Evolutionary conservation across 2,329 filamentous ascomycete genomes (phyloP), one percentile per base, ranked within the genome.

Genomic region (Furcasterigmium furcatum): DNA sequence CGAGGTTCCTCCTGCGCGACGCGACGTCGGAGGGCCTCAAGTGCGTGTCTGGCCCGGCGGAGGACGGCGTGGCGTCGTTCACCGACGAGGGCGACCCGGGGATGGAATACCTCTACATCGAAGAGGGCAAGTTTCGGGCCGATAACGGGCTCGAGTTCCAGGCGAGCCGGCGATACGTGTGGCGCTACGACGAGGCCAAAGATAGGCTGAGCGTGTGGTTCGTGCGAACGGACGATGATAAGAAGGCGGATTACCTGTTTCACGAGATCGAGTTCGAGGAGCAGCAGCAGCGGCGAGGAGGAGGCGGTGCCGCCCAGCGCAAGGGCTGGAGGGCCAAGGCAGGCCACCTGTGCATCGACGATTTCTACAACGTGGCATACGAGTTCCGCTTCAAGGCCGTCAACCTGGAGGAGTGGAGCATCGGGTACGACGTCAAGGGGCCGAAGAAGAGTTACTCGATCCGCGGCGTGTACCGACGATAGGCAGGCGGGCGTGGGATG

Each of bases 141-240:
- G 66, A 74, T 2, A 72, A 70, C 22, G 79, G 79, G 0, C 65
- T 81, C 39, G 66, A 68, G 1, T 85, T 88, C 62, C 72, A 69
- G 14, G 84, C 83, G 0, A 81, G 73, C 10, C 70, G 83, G 19
- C 77, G 86, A 10, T 91, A 91, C 55, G 73, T 88, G 2, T 91
- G 87, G 72, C 78, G 87, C 0, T 91, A 90, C 55, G 71, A 80
- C 38, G 82, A 85, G 51, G 55, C 46, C 9, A 67, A 58, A 2
- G 85, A 90, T 55, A 63, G 61, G 22, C 67, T 91, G 19, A 86
- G 80, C 48, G 82, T 87, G 1, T 91, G 87, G 87, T 91, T 91
- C 54, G 81, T 81, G 32, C 81, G 82, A 51, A 72, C 77, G 1
- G 79, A 85, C 14, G 82, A 88, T 52, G 64, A 72, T 14, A 70